These are phyloP conservation scores for fission yeast (Schizosaccharomyces pombe) DNA, from an alignment of 805 yeast genomes.

Conservation along the genomic window ASM294v3 CU329670.1:4468001-4468500, in stretches of 20 bases:
- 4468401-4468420: slow-evolving; percentile 16
- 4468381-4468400: slow-evolving; percentile 18
- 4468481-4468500: slow-evolving; percentile 64
- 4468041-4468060: no score
- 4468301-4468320: slow-evolving; percentile 9
- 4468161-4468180: no score
- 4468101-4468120: no score
- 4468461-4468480: slow-evolving; percentile 61
- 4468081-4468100: no score
- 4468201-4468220: neutral
- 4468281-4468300: slow-evolving; percentile 5
- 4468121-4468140: no score
- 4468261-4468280: slow-evolving; percentile 4
- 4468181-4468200: neutral
- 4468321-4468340: slow-evolving; percentile 6
- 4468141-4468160: no score
- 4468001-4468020: no score
- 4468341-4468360: slow-evolving; percentile 13
- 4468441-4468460: slow-evolving; percentile 95
- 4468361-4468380: slow-evolving; percentile 8
- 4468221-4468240: no score
- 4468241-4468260: neutral
- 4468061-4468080: no score
- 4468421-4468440: slow-evolving; percentile 86
- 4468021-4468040: no score